Conservation (phyloP, 768 basidiomycete species). For the Hypholoma sublateritium region DNA sequence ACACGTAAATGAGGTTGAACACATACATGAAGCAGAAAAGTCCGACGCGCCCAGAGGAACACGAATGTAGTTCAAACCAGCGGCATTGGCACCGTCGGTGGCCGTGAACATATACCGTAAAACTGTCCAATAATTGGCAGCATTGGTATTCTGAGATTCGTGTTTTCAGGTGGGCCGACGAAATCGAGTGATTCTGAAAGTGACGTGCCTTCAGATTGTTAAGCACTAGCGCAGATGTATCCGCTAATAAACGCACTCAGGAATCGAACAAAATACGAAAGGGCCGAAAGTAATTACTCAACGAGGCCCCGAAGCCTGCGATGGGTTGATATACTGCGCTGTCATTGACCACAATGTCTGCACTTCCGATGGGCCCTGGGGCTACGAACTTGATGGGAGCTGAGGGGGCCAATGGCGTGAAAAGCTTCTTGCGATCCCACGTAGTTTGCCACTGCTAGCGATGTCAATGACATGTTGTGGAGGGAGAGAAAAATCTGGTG, state of each 20-base stretch:
- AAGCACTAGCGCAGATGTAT: conserved; percentile 64
- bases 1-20: conserved; percentile 1
- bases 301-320: conserved; percentile 62
- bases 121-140: conserved; percentile 56
- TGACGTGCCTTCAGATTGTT: conserved; percentile 63
- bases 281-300: conserved; percentile 42
- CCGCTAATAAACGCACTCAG: conserved; percentile 42
- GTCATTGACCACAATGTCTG: conserved; percentile 65
- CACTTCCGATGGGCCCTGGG: conserved; percentile 55
- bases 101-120: conserved; percentile 62
- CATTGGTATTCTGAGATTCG: conserved; percentile 44
- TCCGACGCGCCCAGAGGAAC: conserved; percentile 74
- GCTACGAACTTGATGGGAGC: conserved; percentile 56
- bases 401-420: conserved; percentile 46
- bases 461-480: no score
- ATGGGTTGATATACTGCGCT: conserved; percentile 56
- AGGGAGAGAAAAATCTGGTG: no score
- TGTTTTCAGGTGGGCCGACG: neutral
- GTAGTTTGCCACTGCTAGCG: conserved; percentile 56
- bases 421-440: conserved; percentile 49
- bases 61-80: conserved; percentile 69
- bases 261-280: neutral
- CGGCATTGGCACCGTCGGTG: conserved; percentile 57
- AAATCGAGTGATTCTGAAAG: neutral
- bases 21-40: conserved; percentile 58